Percentiles rank a stretch among this genome's conserved stretches.
phyloP scores from a whole-genome alignment of 1,284 basidiomycete genomes.

The Cutaneotrichosporon sp. region DNA sequence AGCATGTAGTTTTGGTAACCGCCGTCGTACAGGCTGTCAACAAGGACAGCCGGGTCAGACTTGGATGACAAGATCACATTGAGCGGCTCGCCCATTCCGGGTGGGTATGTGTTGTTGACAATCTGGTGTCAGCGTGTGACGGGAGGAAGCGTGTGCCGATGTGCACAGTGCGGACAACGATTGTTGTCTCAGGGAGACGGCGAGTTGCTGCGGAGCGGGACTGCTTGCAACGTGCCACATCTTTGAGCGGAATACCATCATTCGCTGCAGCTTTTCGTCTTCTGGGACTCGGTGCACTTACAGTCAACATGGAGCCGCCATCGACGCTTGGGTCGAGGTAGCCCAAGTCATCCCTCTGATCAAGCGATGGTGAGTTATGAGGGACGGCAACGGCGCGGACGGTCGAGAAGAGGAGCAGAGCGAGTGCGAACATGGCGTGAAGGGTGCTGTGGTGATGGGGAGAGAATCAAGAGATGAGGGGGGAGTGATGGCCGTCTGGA shows the following conservation, averaged over 20 bases:
- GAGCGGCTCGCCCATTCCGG: conserved; percentile 79
- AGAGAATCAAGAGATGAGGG: neutral
- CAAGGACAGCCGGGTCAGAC: conserved; percentile 68
- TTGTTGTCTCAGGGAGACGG: neutral
- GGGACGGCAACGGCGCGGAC: too few relatives aligned
- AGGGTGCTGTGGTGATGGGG: neutral
- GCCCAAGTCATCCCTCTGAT: neutral
- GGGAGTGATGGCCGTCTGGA: too few relatives aligned
- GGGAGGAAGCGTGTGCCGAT: neutral
- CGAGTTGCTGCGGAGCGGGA: too few relatives aligned
- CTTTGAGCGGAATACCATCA: too few relatives aligned
- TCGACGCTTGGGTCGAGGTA: conserved; percentile 6
- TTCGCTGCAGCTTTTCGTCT: too few relatives aligned
- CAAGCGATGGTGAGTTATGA: neutral
- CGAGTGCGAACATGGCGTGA: neutral
- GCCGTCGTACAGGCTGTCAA: conserved; percentile 59
- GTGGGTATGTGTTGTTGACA: conserved; percentile 61
- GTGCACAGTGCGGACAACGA: neutral
- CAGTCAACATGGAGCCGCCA: conserved; percentile 13
- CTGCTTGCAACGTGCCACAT: too few relatives aligned
- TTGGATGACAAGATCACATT: conserved; percentile 80
- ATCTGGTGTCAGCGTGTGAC: conserved; percentile 42
- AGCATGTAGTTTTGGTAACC: conserved; percentile 75
- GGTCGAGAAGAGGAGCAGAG: neutral
- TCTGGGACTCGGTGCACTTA: neutral